phyloP scores from a whole-genome alignment of 176 grass and related monocot genomes.

The Oryza rufipogon region DNA sequence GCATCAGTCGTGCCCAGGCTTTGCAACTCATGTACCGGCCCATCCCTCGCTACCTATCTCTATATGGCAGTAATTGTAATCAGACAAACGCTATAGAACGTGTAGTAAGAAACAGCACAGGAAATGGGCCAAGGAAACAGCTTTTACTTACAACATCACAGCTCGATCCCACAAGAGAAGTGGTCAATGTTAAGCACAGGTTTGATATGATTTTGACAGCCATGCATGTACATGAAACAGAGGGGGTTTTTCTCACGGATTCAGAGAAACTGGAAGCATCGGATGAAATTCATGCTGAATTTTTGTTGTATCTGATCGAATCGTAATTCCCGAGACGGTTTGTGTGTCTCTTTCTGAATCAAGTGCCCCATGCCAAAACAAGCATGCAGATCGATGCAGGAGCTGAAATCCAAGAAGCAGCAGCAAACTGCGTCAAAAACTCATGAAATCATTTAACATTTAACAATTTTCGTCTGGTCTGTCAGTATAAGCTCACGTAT shows the following conservation, averaged over 20 bases:
- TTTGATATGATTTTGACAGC: background rate
- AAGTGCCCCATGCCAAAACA: background rate
- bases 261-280: background rate
- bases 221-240: background rate
- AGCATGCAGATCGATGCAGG: background rate
- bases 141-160: conserved; percentile 8
- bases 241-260: background rate
- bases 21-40: conserved; percentile 24
- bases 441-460: conserved; percentile 30
- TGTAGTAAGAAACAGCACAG: conserved; percentile 28
- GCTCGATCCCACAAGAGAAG: background rate
- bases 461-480: no score
- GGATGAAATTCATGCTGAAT: background rate
- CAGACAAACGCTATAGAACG: conserved; percentile 44
- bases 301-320: background rate
- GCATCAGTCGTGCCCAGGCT: conserved; percentile 30
- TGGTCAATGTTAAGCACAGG: background rate
- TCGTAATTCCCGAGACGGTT: background rate
- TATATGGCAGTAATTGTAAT: conserved; percentile 10
- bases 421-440: background rate
- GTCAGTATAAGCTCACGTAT: background rate
- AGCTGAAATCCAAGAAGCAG: conserved; percentile 28
- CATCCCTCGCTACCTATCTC: conserved; percentile 12
- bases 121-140: conserved; percentile 10
- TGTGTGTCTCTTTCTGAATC: background rate